phyloP scores from a whole-genome alignment of 352 stramenopile genomes.

The Globisporangium splendens region DNA sequence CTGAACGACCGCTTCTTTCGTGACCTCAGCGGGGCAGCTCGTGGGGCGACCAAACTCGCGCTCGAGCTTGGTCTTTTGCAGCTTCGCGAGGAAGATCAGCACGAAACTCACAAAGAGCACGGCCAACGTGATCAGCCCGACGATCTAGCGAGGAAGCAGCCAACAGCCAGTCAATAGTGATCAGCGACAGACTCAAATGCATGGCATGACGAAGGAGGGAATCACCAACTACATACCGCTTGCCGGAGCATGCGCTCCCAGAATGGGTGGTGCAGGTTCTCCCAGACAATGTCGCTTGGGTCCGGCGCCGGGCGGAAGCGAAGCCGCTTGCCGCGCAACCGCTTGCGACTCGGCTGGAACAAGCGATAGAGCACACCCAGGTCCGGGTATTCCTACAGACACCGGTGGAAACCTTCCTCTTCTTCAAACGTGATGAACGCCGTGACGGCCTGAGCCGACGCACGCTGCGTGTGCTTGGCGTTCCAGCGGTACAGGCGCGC shows the following conservation, averaged over 20 bases:
- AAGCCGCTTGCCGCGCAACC: conserved; percentile 66
- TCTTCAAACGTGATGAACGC: conserved; percentile 86
- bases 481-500: conserved; percentile 28
- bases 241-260: conserved; percentile 59
- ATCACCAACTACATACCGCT: conserved; percentile 40
- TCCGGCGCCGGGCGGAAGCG: conserved; percentile 67
- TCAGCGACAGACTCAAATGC: background rate
- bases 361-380: conserved; percentile 68
- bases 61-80: conserved; percentile 71
- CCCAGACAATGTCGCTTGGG: conserved; percentile 81
- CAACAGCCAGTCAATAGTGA: background rate
- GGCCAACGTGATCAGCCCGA: conserved; percentile 61
- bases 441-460: conserved; percentile 53
- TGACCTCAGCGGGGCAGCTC: conserved; percentile 54
- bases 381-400: conserved; percentile 71
- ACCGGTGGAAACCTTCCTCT: conserved; percentile 77
- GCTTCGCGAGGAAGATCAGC: conserved; percentile 68
- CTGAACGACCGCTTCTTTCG: conserved; percentile 61
- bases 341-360: conserved; percentile 64
- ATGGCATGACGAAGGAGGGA: too few relatives aligned
- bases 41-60: conserved; percentile 59
- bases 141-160: conserved; percentile 27
- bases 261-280: conserved; percentile 74
- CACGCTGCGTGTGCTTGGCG: conserved; percentile 11
- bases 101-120: conserved; percentile 76